Evolutionary conservation across 495 filamentous ascomycete genomes (phyloP).

Genomic region (Daldinia grandis): DNA sequence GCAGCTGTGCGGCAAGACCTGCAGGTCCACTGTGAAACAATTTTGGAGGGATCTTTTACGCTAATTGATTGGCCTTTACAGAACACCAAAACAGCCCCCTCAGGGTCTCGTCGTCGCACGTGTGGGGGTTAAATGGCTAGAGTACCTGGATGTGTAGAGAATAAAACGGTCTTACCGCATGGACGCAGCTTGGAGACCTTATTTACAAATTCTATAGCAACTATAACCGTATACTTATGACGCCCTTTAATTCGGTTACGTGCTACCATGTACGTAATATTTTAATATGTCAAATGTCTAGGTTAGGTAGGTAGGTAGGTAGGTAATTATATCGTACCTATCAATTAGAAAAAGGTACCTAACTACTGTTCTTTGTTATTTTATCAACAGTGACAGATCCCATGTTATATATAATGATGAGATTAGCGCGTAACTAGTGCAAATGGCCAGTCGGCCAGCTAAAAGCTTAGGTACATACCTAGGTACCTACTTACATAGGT

Average conservation of each 20-base stretch:
- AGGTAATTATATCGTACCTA: too few relatives aligned
- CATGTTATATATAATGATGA: conserved; percentile 16
- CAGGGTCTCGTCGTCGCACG: conserved; percentile 5
- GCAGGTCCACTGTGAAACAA: conserved; percentile 26
- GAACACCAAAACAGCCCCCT: conserved; percentile 2
- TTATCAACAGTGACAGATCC: conserved; percentile 9
- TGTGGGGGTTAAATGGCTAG: conserved; percentile 9
- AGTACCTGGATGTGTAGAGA: not conserved
- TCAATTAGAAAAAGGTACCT: not conserved
- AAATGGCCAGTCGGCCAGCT: not conserved
- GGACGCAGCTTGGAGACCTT: conserved; percentile 19
- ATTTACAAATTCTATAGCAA: conserved; percentile 2
- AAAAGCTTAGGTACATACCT: too few relatives aligned
- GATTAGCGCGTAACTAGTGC: conserved; percentile 9
- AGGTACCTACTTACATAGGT: too few relatives aligned
- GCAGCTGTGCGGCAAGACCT: conserved; percentile 29
- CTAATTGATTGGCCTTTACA: conserved; percentile 24
- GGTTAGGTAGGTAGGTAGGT: too few relatives aligned
- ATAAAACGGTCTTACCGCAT: not conserved
- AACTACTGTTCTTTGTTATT: too few relatives aligned
- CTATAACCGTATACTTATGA: not conserved
- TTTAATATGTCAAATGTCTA: not conserved
- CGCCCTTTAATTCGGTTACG: not conserved
- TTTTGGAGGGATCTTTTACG: not conserved
- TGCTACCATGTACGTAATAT: not conserved